phyloP scores from a whole-genome alignment of 2,329 filamentous ascomycete species.

The Ophiostoma tasmaniense region DNA sequence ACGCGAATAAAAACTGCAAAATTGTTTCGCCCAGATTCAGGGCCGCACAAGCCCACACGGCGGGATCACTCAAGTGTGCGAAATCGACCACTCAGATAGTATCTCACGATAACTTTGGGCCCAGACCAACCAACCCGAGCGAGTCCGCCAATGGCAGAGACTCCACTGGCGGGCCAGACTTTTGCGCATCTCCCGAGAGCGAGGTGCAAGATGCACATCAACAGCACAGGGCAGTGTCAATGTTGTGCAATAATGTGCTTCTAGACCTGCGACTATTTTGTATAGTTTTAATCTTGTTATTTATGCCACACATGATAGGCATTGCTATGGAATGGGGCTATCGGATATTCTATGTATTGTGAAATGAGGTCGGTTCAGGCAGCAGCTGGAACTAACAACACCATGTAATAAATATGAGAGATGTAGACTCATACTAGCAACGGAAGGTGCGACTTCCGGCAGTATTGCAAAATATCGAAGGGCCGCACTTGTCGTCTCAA shows the following conservation, averaged over 20 bases:
- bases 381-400: not conserved
- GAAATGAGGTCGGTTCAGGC: not conserved
- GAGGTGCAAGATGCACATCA: not conserved
- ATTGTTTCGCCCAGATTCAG: not conserved
- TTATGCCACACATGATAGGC: not conserved
- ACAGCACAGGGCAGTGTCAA: not conserved
- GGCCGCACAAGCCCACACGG: too few relatives aligned
- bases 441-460: not conserved
- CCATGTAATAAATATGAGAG: not conserved
- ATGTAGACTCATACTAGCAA: not conserved
- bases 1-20: not conserved
- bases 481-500: not conserved
- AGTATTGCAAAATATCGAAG: not conserved
- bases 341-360: not conserved
- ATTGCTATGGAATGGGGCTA: not conserved
- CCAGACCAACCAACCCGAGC: not conserved
- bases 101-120: not conserved
- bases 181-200: constrained; percentile 1
- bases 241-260: not conserved
- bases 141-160: not conserved
- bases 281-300: not conserved
- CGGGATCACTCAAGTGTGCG: not conserved
- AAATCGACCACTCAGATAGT: not conserved
- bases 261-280: not conserved
- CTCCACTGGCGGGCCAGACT: not conserved